A percentile compares a stretch with the other conserved stretches of the same genome.
These are phyloP conservation scores for Brettanomyces anomalus DNA, from an alignment of 805 yeast genomes.

Conservation along the genomic window DNA sequence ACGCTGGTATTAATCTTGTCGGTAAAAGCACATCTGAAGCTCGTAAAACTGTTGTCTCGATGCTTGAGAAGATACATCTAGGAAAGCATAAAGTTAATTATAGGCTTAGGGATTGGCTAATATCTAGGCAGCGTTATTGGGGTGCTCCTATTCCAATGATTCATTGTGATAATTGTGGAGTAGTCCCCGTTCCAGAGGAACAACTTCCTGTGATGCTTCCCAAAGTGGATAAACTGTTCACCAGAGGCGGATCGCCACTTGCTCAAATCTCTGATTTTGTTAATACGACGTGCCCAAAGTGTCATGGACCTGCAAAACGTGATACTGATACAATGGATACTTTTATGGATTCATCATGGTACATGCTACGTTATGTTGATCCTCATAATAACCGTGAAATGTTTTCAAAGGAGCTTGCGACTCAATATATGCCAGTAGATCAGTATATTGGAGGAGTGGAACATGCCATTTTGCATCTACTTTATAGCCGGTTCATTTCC, in stretches of 20 bases:
- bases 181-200: slow-evolving; percentile 84
- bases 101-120: slow-evolving; percentile 85
- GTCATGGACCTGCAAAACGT: slow-evolving; percentile 63
- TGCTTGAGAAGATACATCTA: slow-evolving; percentile 13
- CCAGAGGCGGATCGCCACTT: slow-evolving; percentile 60
- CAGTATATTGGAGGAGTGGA: slow-evolving; percentile 92
- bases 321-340: slow-evolving; percentile 99
- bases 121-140: slow-evolving; percentile 94
- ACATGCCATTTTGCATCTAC: slow-evolving; percentile 87
- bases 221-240: slow-evolving; percentile 30
- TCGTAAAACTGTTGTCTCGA: slow-evolving; percentile 28
- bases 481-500: slow-evolving; percentile 79
- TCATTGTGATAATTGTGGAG: slow-evolving; percentile 79
- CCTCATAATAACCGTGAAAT: slow-evolving; percentile 49
- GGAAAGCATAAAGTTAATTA: slow-evolving; percentile 48
- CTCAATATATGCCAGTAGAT: slow-evolving; percentile 69
- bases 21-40: slow-evolving; percentile 50
- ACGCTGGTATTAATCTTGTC: slow-evolving; percentile 35
- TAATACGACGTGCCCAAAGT: slow-evolving; percentile 70
- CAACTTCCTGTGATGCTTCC: slow-evolving; percentile 83
- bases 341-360: slow-evolving; percentile 97
- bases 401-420: slow-evolving; percentile 43
- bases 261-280: slow-evolving; percentile 59
- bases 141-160: slow-evolving; percentile 97
- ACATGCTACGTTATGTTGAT: slow-evolving; percentile 78